Evolutionary conservation across 306 rosid genomes (phyloP), one percentile per base, ranked within the genome.

Genomic region (Carpinus viminea): DNA sequence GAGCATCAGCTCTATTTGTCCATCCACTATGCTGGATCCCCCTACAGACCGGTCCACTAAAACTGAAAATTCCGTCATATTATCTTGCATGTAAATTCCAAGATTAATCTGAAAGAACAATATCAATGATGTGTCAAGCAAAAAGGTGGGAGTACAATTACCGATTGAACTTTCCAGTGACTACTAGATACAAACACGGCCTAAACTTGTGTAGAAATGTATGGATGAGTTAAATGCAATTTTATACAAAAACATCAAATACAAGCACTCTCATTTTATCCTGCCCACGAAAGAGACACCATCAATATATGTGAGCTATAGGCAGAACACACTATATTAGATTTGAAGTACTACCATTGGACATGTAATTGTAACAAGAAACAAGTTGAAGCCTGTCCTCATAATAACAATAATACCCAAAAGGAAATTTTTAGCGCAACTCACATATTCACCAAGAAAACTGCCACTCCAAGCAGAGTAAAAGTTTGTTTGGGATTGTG

Each of bases 31-130:
- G 89, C 98, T 93, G 70, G 98, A 86, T 38, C 98, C 98, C 45
- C 96, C 98, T 2, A 93, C 83, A 62, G 98, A 85, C 74, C 98
- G 87, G 80, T 93, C 98, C 12, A 89, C 96, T 81, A 93, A 83
- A 52, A 91, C 79, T 17, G 98, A 93, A 13, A 93, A 77, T 85
- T 93, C 98, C 50, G 66, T 85, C n/a, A 48, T 80, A 70, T 84
- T 68, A 76, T 93, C 98, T 76, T 83, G 87, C 76, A 82, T 38
- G 71, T 85, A 91, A 71, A 93, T 89, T 28, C 96, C 96, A 18
- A 89, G 93, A 80, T 86, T 93, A 80, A 93, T 79, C 98, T 93
- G 90, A 85, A 82, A 79, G 53, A 70, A 74, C 59, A 66, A 83
- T 16, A 15, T 7, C 13, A 21, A 70, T 17, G 47, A 36, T 10